These are phyloP conservation scores for Conticribra weissflogii DNA, from an alignment of 108 stramenopile genomes.

Conservation along the genomic window DNA sequence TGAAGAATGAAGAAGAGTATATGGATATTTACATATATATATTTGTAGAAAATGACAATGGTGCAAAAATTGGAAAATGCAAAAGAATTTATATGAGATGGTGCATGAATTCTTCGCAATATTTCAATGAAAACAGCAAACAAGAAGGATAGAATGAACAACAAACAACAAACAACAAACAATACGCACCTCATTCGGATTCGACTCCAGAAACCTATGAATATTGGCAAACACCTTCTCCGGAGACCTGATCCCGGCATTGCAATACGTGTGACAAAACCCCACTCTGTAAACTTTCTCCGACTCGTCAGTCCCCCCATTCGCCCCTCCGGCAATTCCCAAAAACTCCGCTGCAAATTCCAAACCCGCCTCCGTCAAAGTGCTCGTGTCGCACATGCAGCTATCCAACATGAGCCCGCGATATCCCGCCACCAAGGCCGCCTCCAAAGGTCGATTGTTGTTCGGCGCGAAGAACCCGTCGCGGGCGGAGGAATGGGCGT, in stretches of 20 bases:
- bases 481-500: conserved; percentile 61
- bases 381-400: conserved; percentile 63
- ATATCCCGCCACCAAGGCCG: conserved; percentile 69
- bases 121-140: too few relatives aligned
- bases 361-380: conserved; percentile 4
- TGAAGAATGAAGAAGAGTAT: too few relatives aligned
- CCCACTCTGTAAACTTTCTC: conserved; percentile 15
- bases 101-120: too few relatives aligned
- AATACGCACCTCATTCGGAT: conserved; percentile 53
- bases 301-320: not conserved
- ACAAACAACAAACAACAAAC: too few relatives aligned
- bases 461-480: conserved; percentile 59
- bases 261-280: conserved; percentile 66
- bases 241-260: conserved; percentile 57
- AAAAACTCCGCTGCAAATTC: conserved; percentile 13
- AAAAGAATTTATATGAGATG: too few relatives aligned
- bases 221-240: conserved; percentile 53
- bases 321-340: not conserved
- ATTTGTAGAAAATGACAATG: too few relatives aligned
- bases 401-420: conserved; percentile 69
- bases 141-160: too few relatives aligned
- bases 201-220: conserved; percentile 52
- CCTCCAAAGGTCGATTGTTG: conserved; percentile 59
- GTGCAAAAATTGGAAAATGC: too few relatives aligned
- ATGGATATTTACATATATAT: too few relatives aligned